Base-by-base conservation (phyloP, 1,284 basidiomycete genomes). In the Leccinum fuscescens region DNA sequence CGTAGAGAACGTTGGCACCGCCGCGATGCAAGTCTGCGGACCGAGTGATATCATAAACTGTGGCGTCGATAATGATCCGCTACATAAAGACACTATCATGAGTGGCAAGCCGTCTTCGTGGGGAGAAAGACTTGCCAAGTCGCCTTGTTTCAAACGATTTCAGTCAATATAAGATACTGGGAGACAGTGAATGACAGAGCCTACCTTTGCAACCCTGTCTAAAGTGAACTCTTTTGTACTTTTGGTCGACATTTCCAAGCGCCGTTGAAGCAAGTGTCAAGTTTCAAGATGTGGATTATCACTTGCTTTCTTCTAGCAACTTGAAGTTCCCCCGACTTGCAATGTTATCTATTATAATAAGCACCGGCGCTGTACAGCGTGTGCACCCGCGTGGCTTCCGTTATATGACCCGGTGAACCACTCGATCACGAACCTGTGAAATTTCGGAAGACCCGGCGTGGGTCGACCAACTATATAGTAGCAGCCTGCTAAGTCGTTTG, bases 21-120 rank as follows among this genome's bases (percentile, higher is more conserved):
- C 89, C 89, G 0, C 89, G 88, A 69, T 91, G 89, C 60, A 90
- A 70, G 58, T 81, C 76, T n/a, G 78, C 82, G 66, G 90, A 90
- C 58, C 80, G 82, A 52, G 81, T 79, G 44, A 90, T 68, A 66
- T 89, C 86, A 64, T 86, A 90, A 51, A 90, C 86, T 67, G 83
- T 82, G 17, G 85, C 77, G 73, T 90, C 86, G 64, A 90, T 76
- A 59, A 88, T 76, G 62, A 89, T 76, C 86, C 87, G 89, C 82
- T 83, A 63, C 3, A 24, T 50, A 49, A 39, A 8, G 15, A 7
- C 1, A 24, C 7, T 5, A 29, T 24, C 8, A 22, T 64, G 24
- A 67, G 58, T 27, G n/a, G 51, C 11, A 27, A 15, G 9, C 20
- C 29, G 39, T 22, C n/a, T 24, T n/a, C 20, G n/a, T 20, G 27